Evolutionary conservation across 208 protist species (phyloP).

Genomic region (Trypanosoma boissoni): DNA sequence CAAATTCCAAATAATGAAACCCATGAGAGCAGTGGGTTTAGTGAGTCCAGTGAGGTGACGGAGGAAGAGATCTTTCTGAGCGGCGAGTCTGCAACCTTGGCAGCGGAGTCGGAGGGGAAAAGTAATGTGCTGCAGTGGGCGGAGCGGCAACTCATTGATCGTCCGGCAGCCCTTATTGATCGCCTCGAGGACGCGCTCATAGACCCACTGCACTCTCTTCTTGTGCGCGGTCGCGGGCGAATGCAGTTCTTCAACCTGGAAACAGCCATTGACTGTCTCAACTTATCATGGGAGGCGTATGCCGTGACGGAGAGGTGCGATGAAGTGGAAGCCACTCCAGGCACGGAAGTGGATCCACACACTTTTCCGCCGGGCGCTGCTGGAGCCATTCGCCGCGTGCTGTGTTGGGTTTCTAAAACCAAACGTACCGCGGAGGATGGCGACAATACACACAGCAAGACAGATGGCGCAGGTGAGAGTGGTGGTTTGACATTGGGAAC

Average conservation of each 20-base stretch:
- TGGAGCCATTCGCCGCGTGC: slow-evolving; percentile 17
- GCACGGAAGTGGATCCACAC: slow-evolving; percentile 27
- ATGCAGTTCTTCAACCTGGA: slow-evolving; percentile 59
- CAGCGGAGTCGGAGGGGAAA: not conserved
- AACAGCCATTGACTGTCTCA: slow-evolving; percentile 63
- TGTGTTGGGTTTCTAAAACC: no score
- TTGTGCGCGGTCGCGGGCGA: slow-evolving; percentile 10
- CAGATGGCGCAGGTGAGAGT: no score
- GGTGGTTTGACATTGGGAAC: no score
- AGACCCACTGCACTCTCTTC: slow-evolving; percentile 22
- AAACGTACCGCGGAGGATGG: no score
- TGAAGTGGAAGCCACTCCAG: slow-evolving; percentile 25
- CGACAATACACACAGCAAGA: no score
- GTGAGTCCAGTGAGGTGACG: not conserved
- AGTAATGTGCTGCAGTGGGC: slow-evolving; percentile 2
- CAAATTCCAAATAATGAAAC: no score
- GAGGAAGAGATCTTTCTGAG: no score
- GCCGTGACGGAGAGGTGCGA: slow-evolving; percentile 19
- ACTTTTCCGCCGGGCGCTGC: slow-evolving; percentile 25
- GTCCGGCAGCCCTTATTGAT: slow-evolving; percentile 21
- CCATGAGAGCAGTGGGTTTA: no score
- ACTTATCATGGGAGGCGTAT: slow-evolving; percentile 68
- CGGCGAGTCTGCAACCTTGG: not conserved
- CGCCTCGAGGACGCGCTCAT: slow-evolving; percentile 23
- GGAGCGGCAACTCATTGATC: slow-evolving; percentile 17